phyloP scores from a whole-genome alignment of 2,329 filamentous ascomycete genomes.

The Aspergillus cejpii region DNA sequence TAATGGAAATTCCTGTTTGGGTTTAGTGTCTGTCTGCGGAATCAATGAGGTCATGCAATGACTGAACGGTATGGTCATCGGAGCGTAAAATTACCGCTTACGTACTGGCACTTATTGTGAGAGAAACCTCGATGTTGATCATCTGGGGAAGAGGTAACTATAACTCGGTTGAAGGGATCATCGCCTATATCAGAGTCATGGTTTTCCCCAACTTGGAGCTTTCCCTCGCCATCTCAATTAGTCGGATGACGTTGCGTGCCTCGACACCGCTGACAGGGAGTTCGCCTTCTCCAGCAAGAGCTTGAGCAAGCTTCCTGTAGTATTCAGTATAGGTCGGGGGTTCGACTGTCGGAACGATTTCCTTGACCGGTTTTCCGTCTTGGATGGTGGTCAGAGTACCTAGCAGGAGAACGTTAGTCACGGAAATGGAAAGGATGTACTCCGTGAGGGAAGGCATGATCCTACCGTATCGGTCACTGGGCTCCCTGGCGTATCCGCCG shows the following conservation, averaged over 20 bases:
- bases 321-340: conserved; percentile 64
- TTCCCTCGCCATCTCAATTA: conserved; percentile 52
- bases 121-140: too few relatives aligned
- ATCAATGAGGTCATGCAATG: conserved; percentile 8
- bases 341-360: conserved; percentile 52
- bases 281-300: conserved; percentile 47
- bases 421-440: background rate
- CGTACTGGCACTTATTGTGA: too few relatives aligned
- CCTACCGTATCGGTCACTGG: conserved; percentile 51
- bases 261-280: conserved; percentile 51
- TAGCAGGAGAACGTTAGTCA: conserved; percentile 10
- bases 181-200: conserved; percentile 15
- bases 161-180: too few relatives aligned
- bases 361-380: conserved; percentile 47
- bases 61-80: background rate
- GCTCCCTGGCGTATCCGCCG: conserved; percentile 59
- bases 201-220: conserved; percentile 50
- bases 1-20: conserved; percentile 30
- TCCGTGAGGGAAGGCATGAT: background rate
- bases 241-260: conserved; percentile 48
- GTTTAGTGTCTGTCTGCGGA: conserved; percentile 18
- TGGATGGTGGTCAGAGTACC: conserved; percentile 50
- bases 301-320: conserved; percentile 52
- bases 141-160: too few relatives aligned
- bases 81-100: background rate